phyloP scores from a whole-genome alignment of 805 yeast genomes.

The Zygosaccharomyces lentus region DNA sequence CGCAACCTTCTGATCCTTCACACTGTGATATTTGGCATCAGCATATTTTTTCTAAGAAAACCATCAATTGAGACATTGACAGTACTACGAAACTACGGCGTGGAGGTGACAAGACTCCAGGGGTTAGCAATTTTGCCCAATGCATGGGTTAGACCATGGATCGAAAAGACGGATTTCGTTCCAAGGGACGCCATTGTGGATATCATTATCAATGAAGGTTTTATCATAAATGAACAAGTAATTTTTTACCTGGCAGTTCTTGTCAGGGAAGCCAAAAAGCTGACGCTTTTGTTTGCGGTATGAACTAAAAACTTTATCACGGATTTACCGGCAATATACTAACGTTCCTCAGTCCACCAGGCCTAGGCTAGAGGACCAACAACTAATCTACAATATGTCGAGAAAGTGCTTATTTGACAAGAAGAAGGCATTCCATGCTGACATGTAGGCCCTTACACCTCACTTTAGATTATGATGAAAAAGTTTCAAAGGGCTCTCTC shows the following conservation, averaged over 20 bases:
- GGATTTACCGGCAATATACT: neutral
- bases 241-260: slow-evolving; percentile 60
- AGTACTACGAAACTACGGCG: slow-evolving; percentile 26
- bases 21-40: neutral
- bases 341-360: slow-evolving; percentile 17
- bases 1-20: neutral
- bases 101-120: slow-evolving; percentile 20
- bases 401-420: slow-evolving; percentile 16
- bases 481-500: slow-evolving; percentile 2
- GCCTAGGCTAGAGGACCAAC: slow-evolving; percentile 25
- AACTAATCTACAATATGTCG: slow-evolving; percentile 22
- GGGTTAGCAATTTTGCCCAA: slow-evolving; percentile 28
- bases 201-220: slow-evolving; percentile 71
- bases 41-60: slow-evolving; percentile 10
- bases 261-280: slow-evolving; percentile 38
- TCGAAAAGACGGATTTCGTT: slow-evolving; percentile 39
- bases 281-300: slow-evolving; percentile 35
- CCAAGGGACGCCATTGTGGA: slow-evolving; percentile 57
- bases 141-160: slow-evolving; percentile 11
- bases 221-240: slow-evolving; percentile 56
- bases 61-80: slow-evolving; percentile 25
- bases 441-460: slow-evolving; percentile 8
- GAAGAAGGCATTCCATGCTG: slow-evolving; percentile 10
- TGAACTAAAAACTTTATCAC: slow-evolving; percentile 13
- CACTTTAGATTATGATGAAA: slow-evolving; percentile 5